These are phyloP conservation scores for Vinca major DNA, from an alignment of 305 asterid genomes.

Conservation along the genomic window DNA sequence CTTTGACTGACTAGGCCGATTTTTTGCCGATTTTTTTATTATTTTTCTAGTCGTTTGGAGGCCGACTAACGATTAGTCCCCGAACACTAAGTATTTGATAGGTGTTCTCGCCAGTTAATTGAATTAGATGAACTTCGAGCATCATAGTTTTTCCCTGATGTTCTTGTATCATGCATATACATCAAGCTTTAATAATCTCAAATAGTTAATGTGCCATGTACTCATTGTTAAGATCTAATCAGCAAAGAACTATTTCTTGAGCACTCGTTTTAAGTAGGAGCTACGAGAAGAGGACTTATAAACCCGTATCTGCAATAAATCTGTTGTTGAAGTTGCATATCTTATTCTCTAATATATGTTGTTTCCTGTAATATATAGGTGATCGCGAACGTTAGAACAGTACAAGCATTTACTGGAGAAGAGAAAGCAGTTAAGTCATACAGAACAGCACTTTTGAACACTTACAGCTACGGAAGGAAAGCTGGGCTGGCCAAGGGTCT, in stretches of 20 bases:
- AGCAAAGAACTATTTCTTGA: background rate
- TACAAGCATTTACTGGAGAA: conserved; percentile 95
- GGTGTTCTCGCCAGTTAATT: background rate
- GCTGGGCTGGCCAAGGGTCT: conserved; percentile 94
- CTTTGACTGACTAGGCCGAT: too few species aligned
- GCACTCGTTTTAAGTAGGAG: background rate
- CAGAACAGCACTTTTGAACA: conserved; percentile 45
- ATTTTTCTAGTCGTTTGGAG: too few species aligned
- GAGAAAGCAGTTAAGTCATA: conserved; percentile 78
- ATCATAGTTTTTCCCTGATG: background rate
- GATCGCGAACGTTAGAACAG: conserved; percentile 86
- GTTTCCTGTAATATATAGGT: conserved; percentile 38
- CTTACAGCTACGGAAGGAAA: conserved; percentile 70
- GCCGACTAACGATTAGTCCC: too few species aligned
- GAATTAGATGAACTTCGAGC: background rate
- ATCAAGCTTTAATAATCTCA: background rate
- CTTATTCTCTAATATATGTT: background rate
- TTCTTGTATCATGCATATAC: background rate
- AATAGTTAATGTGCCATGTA: background rate
- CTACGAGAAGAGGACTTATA: background rate
- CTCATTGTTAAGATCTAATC: background rate
- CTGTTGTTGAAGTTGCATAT: background rate
- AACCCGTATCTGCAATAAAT: too few species aligned
- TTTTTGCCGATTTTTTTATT: too few species aligned
- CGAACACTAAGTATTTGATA: background rate